phyloP scores from a whole-genome alignment of 192 early-diverging fungal species.

The Geranomyces variabilis region DNA sequence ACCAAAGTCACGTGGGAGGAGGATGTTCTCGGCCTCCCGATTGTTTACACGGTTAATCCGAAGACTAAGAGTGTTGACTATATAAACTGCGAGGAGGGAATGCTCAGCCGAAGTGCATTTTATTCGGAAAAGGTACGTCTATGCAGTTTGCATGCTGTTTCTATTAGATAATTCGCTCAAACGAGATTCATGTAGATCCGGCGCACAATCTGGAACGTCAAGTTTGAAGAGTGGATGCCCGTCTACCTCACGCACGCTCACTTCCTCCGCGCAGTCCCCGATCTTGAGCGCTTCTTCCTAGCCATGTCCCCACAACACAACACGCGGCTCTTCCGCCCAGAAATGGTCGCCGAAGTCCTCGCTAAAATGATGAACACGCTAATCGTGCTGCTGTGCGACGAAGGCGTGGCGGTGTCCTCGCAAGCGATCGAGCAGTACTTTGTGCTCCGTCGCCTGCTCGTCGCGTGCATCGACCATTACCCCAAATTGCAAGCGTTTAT shows the following conservation, averaged over 20 bases:
- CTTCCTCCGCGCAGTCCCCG: conserved; percentile 28
- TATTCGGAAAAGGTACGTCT: conserved; percentile 22
- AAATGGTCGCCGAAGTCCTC: conserved; percentile 36
- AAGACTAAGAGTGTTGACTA: conserved; percentile 39
- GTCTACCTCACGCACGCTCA: conserved; percentile 39
- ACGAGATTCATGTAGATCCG: too few species aligned
- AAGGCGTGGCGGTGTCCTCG: conserved; percentile 35
- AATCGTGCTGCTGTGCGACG: conserved; percentile 39
- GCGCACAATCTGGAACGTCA: conserved; percentile 37
- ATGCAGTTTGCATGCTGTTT: too few species aligned
- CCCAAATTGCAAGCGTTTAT: conserved; percentile 29
- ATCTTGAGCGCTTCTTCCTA: conserved; percentile 30
- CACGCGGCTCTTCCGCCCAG: conserved; percentile 31
- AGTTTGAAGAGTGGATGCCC: conserved; percentile 33
- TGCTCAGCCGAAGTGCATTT: conserved; percentile 31
- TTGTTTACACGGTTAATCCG: conserved; percentile 44
- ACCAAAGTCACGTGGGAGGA: conserved; percentile 36
- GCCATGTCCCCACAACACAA: conserved; percentile 28
- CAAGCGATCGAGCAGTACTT: conserved; percentile 36
- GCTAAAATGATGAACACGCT: conserved; percentile 47
- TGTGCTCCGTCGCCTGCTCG: conserved; percentile 40
- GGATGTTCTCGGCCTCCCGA: conserved; percentile 40
- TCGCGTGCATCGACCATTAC: conserved; percentile 35
- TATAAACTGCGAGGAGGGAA: conserved; percentile 31
- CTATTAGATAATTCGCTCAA: too few species aligned